These are phyloP conservation scores for Bretschneidera sinensis DNA, from an alignment of 345 rosid species.

Conservation along the genomic window DNA sequence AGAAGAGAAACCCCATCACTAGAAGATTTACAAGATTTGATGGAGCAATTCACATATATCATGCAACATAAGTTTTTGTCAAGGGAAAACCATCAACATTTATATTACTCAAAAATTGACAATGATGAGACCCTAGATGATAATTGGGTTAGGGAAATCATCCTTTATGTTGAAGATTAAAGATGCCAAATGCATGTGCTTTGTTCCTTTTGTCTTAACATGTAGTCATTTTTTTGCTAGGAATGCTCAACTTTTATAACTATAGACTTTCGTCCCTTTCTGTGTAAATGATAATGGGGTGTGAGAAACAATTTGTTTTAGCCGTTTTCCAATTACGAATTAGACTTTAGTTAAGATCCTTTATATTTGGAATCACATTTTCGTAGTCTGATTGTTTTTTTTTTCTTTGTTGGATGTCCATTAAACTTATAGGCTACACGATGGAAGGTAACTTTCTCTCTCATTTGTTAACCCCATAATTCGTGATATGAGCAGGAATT, in stretches of 20 bases:
- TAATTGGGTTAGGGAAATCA: conserved; percentile 82
- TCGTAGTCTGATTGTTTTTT: too few species aligned
- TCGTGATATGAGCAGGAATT: too few species aligned
- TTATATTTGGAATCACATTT: too few species aligned
- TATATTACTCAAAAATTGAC: conserved; percentile 87
- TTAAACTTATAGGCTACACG: too few species aligned
- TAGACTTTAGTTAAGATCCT: too few species aligned
- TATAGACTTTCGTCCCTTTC: neutral
- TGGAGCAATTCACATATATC: conserved; percentile 72
- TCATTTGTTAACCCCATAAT: too few species aligned
- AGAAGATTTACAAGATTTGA: conserved; percentile 72
- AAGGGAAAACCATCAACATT: conserved; percentile 78
- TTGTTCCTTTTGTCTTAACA: neutral
- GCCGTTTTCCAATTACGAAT: neutral
- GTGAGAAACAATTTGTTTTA: too few species aligned
- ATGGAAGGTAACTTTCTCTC: too few species aligned
- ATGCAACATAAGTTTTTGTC: conserved; percentile 91
- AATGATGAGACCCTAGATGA: conserved; percentile 82
- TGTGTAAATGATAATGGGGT: neutral
- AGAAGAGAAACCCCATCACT: conserved; percentile 33
- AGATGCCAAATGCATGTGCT: neutral
- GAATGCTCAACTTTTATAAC: conserved; percentile 5
- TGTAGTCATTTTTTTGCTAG: neutral
- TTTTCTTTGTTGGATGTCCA: too few species aligned
- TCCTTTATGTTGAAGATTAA: conserved; percentile 55